These are phyloP conservation scores for Fonsecaea multimorphosa DNA, from an alignment of 2,329 filamentous ascomycete genomes.

Conservation along the genomic window DNA sequence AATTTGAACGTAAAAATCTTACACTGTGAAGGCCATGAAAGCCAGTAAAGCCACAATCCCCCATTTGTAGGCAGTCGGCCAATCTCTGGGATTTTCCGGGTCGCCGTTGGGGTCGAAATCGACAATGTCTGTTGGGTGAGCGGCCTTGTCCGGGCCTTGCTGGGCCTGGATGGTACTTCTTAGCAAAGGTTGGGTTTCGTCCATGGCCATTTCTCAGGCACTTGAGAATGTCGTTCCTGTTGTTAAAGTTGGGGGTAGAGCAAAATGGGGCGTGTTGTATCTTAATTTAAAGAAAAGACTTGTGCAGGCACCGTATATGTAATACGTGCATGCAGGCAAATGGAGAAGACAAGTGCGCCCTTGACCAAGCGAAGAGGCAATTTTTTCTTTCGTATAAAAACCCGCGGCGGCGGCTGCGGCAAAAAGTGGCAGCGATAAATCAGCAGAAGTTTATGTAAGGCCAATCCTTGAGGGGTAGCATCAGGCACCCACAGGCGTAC, in stretches of 20 bases:
- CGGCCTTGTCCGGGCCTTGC: constrained; percentile 3
- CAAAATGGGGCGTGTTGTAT: not conserved
- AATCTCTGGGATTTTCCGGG: constrained; percentile 39
- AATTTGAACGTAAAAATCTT: not conserved
- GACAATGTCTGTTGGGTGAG: constrained; percentile 27
- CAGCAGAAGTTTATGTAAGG: constrained; percentile 4
- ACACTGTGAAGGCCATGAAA: constrained; percentile 39
- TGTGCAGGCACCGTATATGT: not conserved
- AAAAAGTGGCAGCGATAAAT: not conserved
- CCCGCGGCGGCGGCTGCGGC: not conserved
- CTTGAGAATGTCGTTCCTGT: not conserved
- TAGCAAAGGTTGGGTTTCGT: constrained; percentile 32
- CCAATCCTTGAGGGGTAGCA: not conserved
- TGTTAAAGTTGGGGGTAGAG: not conserved
- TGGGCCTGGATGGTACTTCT: constrained; percentile 7
- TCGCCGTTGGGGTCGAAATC: constrained; percentile 39
- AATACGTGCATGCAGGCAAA: not conserved
- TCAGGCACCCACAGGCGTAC: not conserved
- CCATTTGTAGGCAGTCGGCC: constrained; percentile 38
- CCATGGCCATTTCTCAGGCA: constrained; percentile 23
- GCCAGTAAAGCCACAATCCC: constrained; percentile 36
- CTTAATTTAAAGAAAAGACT: not conserved
- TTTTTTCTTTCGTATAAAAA: not conserved
- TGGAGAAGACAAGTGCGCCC: not conserved
- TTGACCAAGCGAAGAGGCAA: not conserved